Evolutionary conservation across 2,329 filamentous ascomycete genomes (phyloP), one percentile per base, ranked within the genome.

Genomic region (Colletotrichum orchidophilum): DNA sequence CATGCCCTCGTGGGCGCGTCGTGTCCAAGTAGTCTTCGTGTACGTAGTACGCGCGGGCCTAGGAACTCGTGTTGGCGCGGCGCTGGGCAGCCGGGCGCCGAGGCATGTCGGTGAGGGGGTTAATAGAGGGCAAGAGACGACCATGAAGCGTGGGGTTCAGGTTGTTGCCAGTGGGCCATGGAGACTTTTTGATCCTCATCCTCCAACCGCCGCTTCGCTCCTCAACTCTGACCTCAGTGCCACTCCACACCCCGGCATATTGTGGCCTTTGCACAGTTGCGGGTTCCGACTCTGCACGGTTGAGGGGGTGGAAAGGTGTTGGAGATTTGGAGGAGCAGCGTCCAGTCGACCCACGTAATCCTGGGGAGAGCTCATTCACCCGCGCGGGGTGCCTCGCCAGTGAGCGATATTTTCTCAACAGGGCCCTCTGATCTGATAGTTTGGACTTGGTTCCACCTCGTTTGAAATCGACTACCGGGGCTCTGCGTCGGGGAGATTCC

Each of bases 61-160:
- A 50, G 66, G 29, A 35, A 57, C n/a, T 68, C 39, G 29, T n/a
- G 59, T 64, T 55, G 50, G 59, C 18, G 65, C 52, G 39, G 52
- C 64, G 60, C 50, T 68, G 66, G 58, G 39, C 31, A 46, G 31
- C 60, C 31, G 46, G 60, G 46, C 21, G 27, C 60, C 60, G 60
- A 52, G 52, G 50, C 66, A 68, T 55, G 60, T 68, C 66, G 66
- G 66, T 35, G 60, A 64, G 15, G 27, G 31, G n/a, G 5, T n/a
- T n/a, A n/a, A n/a, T n/a, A n/a, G n/a, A n/a, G n/a, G n/a, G n/a
- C n/a, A 53, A 52, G 60, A 49, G n/a, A 29, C 39, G 58, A 52
- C 15, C 21, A 33, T 3, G 27, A 27, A 50, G 42, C 60, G 29
- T 26, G 60, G 46, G 49, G 49, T 63, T 53, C 21, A 13, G 46